Evolutionary conservation across 805 yeast genomes (phyloP), one percentile per base, ranked within the genome.

Genomic region (Starmerella gropengiesseri): DNA sequence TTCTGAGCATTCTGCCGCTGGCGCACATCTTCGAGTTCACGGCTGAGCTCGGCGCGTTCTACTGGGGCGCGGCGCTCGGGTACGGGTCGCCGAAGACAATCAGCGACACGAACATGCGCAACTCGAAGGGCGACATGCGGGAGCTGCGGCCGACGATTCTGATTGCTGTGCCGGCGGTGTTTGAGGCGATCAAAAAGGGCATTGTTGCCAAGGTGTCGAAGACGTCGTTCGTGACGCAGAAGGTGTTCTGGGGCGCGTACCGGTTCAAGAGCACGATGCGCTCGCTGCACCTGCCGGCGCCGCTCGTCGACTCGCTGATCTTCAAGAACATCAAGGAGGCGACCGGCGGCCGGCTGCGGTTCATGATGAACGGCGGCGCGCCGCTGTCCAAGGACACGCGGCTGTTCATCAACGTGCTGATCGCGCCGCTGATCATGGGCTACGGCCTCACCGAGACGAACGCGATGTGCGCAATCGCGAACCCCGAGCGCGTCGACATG

Each of bases 141-240:
- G 82, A 81, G 57, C 82, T 86, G 65, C 71, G 77, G 61, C 98
- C 98, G 46, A 82, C 95, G 5, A 65, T 87, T 54, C 82, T 91
- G 95, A 95, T 86, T 51, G 98, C 95, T 63, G 98, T 91, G 44
- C 96, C 96, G 14, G 95, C 97, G 4, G 96, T 91, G 41, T 91
- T 95, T 94, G 98, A 91, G 69, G 72, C 81, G 29, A 84, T 91
- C 48, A 81, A 87, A 63, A 91, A 91, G 69, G 98, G 98, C 46
- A 81, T 91, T 46, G 48, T 84, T 45, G 74, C 74, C 43, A 86
- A 87, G 66, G 74, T 91, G 52, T 67, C 70, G 52, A 72, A 75
- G 55, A 69, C 70, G 55, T 81, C 94, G 14, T 55, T 75, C 13
- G 54, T 78, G 19, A 70, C 73, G 25, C 94, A 85, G 65, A 81